These are phyloP conservation scores for Solanum dulcamara DNA, from an alignment of 257 asterid genomes.

Conservation along the genomic window DNA sequence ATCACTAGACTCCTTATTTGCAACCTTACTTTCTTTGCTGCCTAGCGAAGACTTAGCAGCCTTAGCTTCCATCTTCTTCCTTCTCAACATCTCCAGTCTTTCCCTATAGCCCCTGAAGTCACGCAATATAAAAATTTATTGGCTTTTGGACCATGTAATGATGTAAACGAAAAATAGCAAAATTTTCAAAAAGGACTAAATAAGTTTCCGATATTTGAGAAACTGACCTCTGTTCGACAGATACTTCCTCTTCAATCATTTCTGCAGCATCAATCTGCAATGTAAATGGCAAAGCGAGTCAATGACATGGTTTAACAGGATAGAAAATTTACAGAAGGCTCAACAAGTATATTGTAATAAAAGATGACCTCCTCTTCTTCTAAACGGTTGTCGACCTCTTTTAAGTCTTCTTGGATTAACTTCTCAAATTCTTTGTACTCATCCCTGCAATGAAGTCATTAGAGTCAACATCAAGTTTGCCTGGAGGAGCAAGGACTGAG, in stretches of 20 bases:
- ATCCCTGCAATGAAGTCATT: slow-evolving; percentile 40
- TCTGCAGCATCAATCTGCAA: slow-evolving; percentile 91
- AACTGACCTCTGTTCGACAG: slow-evolving; percentile 71
- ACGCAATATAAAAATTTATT: neutral
- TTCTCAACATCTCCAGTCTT: slow-evolving; percentile 61
- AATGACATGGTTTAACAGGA: neutral
- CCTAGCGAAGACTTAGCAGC: slow-evolving; percentile 40
- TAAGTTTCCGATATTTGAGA: neutral
- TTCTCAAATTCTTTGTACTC: slow-evolving; percentile 93
- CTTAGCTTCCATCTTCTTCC: slow-evolving; percentile 60
- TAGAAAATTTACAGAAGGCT: neutral
- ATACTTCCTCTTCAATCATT: slow-evolving; percentile 75
- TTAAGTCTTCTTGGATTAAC: slow-evolving; percentile 74
- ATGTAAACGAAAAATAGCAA: neutral
- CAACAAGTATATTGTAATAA: neutral
- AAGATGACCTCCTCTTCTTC: slow-evolving; percentile 94
- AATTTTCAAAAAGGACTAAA: neutral
- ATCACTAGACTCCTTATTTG: slow-evolving; percentile 40
- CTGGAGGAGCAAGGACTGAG: neutral
- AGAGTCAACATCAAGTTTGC: neutral
- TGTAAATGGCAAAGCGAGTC: slow-evolving; percentile 6
- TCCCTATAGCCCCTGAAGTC: slow-evolving; percentile 48
- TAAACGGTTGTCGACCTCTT: slow-evolving; percentile 69
- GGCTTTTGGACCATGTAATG: slow-evolving; percentile 39
- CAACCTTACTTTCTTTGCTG: slow-evolving; percentile 22